Percentiles rank a stretch among this genome's conserved stretches.
phyloP scores from a whole-genome alignment of 2,329 filamentous ascomycete species.

The Botrytis aclada region DNA sequence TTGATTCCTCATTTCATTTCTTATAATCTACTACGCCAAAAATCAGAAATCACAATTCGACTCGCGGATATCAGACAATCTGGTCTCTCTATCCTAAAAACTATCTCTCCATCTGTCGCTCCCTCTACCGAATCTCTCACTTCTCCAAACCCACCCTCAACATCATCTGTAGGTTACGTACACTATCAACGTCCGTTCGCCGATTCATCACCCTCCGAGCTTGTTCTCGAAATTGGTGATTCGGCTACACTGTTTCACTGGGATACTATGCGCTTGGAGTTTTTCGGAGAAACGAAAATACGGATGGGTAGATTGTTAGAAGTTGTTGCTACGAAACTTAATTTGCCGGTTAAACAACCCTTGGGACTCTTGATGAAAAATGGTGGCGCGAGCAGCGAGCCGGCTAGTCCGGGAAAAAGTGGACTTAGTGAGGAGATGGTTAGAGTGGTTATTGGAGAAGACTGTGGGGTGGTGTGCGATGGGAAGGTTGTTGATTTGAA shows the following conservation, averaged over 20 bases:
- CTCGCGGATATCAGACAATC: slow-evolving; percentile 87
- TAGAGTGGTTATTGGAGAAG: slow-evolving; percentile 58
- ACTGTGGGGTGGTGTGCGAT: slow-evolving; percentile 59
- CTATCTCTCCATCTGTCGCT: slow-evolving; percentile 38
- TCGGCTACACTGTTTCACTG: slow-evolving; percentile 54
- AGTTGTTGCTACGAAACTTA: slow-evolving; percentile 78
- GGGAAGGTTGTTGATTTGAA: slow-evolving; percentile 40
- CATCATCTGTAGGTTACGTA: slow-evolving; percentile 53
- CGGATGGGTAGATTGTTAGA: slow-evolving; percentile 72
- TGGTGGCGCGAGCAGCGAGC: slow-evolving; percentile 59
- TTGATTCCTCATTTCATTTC: slow-evolving; percentile 74
- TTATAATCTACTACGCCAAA: slow-evolving; percentile 67
- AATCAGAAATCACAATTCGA: slow-evolving; percentile 73
- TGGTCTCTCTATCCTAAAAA: slow-evolving; percentile 65
- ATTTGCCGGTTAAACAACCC: slow-evolving; percentile 59
- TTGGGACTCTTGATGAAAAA: slow-evolving; percentile 65
- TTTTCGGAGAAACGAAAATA: slow-evolving; percentile 67
- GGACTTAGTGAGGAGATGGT: slow-evolving; percentile 69
- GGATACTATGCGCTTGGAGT: slow-evolving; percentile 46
- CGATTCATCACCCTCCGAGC: slow-evolving; percentile 69
- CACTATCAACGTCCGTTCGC: slow-evolving; percentile 82
- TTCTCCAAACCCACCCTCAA: slow-evolving; percentile 22
- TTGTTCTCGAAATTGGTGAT: slow-evolving; percentile 75
- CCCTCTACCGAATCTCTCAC: slow-evolving; percentile 29
- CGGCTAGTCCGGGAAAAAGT: slow-evolving; percentile 65